Conservation (phyloP, 306 rosid species). For the Carpinus fangiana region DNA sequence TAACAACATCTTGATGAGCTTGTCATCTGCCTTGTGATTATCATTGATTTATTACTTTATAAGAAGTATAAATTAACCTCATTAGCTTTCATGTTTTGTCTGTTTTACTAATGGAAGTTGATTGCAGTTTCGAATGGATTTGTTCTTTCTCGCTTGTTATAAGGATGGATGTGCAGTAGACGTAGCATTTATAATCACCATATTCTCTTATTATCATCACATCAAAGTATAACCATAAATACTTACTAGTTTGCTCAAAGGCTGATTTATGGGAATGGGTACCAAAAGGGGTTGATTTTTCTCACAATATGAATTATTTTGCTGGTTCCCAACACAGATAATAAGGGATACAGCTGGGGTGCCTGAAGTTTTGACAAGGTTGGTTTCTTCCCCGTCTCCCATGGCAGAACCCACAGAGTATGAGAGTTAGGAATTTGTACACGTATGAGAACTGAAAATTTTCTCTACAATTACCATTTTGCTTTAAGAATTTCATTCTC, state of each 20-base stretch:
- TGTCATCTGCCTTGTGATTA: background rate
- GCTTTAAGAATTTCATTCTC: constrained; percentile 13
- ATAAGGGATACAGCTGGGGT: constrained; percentile 78
- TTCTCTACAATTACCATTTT: constrained; percentile 16
- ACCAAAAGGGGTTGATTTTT: background rate
- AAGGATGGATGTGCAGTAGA: background rate
- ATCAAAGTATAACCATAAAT: background rate
- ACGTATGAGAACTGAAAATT: constrained; percentile 26
- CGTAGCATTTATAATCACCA: background rate
- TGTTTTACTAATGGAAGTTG: background rate
- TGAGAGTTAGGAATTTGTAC: constrained; percentile 59
- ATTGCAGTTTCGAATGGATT: too few relatives aligned
- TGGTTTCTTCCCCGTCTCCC: constrained; percentile 54
- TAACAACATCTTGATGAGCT: background rate
- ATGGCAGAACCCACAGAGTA: constrained; percentile 65
- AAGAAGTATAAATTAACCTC: background rate
- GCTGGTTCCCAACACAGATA: constrained; percentile 56
- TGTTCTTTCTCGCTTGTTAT: background rate
- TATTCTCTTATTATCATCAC: background rate
- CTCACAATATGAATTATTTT: constrained; percentile 24
- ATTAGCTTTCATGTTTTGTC: background rate
- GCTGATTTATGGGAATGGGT: background rate
- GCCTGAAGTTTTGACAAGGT: constrained; percentile 93
- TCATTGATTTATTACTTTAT: background rate
- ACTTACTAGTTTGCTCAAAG: background rate